A percentile compares a stretch with the other conserved stretches of the same genome.
Conservation (phyloP, 23 red algal genomes). For the Agarophyton chilense region DNA sequence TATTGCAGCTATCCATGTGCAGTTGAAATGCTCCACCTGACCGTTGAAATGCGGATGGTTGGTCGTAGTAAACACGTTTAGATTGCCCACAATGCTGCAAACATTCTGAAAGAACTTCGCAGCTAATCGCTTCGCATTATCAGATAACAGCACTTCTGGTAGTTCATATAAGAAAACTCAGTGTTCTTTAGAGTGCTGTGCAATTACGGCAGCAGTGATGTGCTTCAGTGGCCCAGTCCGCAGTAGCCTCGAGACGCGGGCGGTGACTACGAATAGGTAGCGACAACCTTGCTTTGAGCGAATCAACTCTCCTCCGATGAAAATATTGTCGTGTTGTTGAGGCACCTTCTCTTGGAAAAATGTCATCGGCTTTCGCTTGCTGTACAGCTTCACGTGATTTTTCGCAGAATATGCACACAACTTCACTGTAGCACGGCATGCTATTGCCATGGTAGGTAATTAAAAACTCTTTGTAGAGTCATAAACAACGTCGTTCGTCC, state of each 20-base stretch:
- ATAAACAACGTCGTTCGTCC: neutral
- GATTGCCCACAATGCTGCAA: neutral
- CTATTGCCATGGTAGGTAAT: too few relatives aligned
- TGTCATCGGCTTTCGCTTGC: too few relatives aligned
- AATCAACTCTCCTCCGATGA: neutral
- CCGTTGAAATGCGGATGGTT: too few relatives aligned
- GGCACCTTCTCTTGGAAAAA: neutral
- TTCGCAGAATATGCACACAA: too few relatives aligned
- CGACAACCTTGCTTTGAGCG: neutral
- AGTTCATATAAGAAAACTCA: too few relatives aligned
- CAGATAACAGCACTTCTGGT: conserved; percentile 2
- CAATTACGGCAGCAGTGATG: neutral
- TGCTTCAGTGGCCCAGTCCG: conserved; percentile 4
- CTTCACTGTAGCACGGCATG: too few relatives aligned
- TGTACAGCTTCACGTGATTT: too few relatives aligned
- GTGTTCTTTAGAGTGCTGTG: neutral
- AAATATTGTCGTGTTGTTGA: neutral
- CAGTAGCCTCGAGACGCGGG: conserved; percentile 1
- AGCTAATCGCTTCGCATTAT: conserved; percentile 5
- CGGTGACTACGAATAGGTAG: conserved; percentile 11
- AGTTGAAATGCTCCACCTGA: too few relatives aligned
- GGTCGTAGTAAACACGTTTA: too few relatives aligned
- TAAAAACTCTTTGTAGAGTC: too few relatives aligned
- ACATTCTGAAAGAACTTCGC: neutral
- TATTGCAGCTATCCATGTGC: too few relatives aligned